Base-by-base conservation (phyloP, 306 rosid species). In the Dicorynia guianensis region DNA sequence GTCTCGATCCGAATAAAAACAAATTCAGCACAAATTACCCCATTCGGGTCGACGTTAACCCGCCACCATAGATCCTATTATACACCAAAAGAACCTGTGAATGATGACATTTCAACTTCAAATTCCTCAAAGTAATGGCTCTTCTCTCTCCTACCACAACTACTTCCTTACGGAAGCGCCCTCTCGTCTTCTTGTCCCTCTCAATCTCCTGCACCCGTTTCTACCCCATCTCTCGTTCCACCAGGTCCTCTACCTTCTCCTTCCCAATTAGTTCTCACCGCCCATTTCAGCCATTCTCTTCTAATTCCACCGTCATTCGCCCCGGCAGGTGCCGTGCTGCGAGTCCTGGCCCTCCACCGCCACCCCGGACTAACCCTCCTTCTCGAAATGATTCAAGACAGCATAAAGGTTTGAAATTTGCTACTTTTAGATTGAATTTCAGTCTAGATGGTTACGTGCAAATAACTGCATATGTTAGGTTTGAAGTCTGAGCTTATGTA, bases 311-410 rank as follows among this genome's bases (percentile, higher is more conserved):
- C 34, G 33, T 47, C 0, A 61, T 56, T 40, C 74, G 75, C 14
- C 82, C 50, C 39, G 65, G 60, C 4, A 69, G 84, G 8, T 88
- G 89, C 82, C 79, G 79, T 56, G 87, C 91, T 60, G 56, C 90
- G 35, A 6, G 70, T 2, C 80, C 89, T 0, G 87, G 80, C 3
- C 81, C 90, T 50, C 90, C 93, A 0, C 89, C 89, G 13, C 88
- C 84, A 5, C 80, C 81, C 5, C 76, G 35, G 33, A 58, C 42
- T 17, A 74, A 83, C 48, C 74, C 85, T 11, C 75, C 85, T 78
- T 72, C 81, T 42, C 79, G 59, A 11, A 20, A 78, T 7, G 70
- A 40, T 54, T 73, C 86, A 0, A 44, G 60, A 0, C 75, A 76
- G 52, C 86, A 71, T 62, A 44, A 48, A 76, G 84, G 86, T 82